Evolutionary conservation across 2,329 filamentous ascomycete species (phyloP).

Genomic region (Monilinia fructicola): DNA sequence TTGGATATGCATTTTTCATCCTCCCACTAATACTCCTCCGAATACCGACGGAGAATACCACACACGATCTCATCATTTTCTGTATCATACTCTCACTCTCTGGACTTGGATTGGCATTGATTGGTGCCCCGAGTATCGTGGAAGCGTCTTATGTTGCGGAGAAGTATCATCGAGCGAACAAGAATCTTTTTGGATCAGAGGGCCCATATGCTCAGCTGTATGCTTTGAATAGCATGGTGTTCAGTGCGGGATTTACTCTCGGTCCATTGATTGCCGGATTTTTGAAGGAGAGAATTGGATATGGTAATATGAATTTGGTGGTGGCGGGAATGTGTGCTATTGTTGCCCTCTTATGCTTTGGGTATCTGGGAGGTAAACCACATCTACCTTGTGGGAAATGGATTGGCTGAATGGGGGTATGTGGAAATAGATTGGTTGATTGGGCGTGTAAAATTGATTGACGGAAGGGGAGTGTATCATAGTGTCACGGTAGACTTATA

Average conservation of each 20-base stretch:
- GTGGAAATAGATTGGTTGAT: too few species aligned
- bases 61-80: conserved; percentile 47
- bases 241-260: conserved; percentile 57
- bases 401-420: not conserved
- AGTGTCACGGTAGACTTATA: not conserved
- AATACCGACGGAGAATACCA: conserved; percentile 44
- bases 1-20: conserved; percentile 37
- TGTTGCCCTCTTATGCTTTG: conserved; percentile 30
- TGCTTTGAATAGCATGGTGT: conserved; percentile 63
- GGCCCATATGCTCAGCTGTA: conserved; percentile 66
- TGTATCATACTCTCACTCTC: conserved; percentile 47
- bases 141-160: conserved; percentile 57
- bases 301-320: conserved; percentile 52
- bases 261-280: conserved; percentile 58
- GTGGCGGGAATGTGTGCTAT: conserved; percentile 32
- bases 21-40: conserved; percentile 43
- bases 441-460: too few species aligned
- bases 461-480: too few species aligned
- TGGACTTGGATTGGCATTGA: conserved; percentile 53
- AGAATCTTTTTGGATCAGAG: conserved; percentile 53
- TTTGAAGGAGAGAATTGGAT: conserved; percentile 53
- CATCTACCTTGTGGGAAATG: not conserved
- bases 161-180: conserved; percentile 55
- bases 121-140: conserved; percentile 55
- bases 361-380: conserved; percentile 29